Base-by-base conservation (phyloP, 768 basidiomycete species). In the Collybia mongolica region DNA sequence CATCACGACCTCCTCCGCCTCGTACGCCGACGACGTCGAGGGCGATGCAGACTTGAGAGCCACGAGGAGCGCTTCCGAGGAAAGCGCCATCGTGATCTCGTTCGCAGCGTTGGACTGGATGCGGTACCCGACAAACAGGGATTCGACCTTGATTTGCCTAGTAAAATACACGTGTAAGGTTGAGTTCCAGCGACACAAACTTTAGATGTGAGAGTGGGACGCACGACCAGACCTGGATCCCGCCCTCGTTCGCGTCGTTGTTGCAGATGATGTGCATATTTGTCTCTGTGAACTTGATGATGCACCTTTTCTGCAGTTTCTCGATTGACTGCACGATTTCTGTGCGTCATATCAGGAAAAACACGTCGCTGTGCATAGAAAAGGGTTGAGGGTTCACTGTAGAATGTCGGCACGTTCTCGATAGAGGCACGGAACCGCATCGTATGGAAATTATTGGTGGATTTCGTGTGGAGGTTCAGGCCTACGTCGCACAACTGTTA, bases 31-130 rank as follows among this genome's bases (percentile, higher is more conserved):
- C 2, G 67, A 46, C 12, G 81, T 72, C 0, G 80, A 75, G 2
- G 79, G 65, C 1, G 80, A 72, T 0, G 79, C 78, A 5, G 88
- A 90, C 39, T 76, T 78, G n/a, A 95, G 75, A 0, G 88, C 88
- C 0, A 80, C 79, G 9, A 89, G 75, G 2, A 95, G 77, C 0
- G 90, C 83, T 49, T 92, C 92, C 5, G 87, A 76, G 2, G 82
- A 74, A 22, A 94, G 68, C n/a, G 78, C 69, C 58, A 93, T 69
- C 2, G 85, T 86, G 53, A 95, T 94, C 58, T 85, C 83, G 66
- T 95, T 93, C 26, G 81, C 71, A 2, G 88, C 79, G 59, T 93
- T 93, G 18, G 92, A 93, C 60, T 93, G 88, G 59, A 95, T 91
- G 39, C 90, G 84, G 64, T 93, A 91, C 53, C 82, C 75, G 1